Evolutionary conservation across 352 stramenopile species (phyloP).

Genomic region (Globisporangium rhizosaccharum): DNA sequence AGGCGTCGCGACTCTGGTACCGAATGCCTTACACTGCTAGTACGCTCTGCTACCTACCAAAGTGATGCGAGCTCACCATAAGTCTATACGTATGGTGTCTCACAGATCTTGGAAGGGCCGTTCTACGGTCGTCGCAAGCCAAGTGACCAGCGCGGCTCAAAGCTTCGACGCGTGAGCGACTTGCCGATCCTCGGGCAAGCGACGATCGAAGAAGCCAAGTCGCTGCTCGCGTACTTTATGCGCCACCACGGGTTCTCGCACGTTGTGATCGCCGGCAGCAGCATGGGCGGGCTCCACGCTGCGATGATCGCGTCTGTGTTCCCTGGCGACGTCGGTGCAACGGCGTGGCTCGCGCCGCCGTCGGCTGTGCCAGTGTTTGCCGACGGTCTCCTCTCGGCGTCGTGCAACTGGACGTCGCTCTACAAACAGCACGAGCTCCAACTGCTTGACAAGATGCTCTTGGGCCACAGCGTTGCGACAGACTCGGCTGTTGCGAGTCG

Average conservation of each 20-base stretch:
- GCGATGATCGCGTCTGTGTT: conserved; percentile 74
- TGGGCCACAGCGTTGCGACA: conserved; percentile 24
- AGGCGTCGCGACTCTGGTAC: conserved; percentile 60
- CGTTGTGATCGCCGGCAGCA: conserved; percentile 62
- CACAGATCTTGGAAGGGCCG: conserved; percentile 69
- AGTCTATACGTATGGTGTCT: background rate
- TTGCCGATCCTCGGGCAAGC: conserved; percentile 68
- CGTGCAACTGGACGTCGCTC: conserved; percentile 69
- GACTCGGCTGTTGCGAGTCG: conserved; percentile 2
- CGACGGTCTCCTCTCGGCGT: conserved; percentile 65
- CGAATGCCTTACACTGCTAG: background rate
- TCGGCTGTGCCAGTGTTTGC: conserved; percentile 70
- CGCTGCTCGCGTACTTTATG: conserved; percentile 59
- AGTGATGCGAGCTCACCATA: too few relatives aligned
- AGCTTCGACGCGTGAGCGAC: conserved; percentile 64
- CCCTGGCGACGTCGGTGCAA: conserved; percentile 55
- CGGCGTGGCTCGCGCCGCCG: conserved; percentile 65
- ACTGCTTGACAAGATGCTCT: conserved; percentile 66
- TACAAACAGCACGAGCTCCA: conserved; percentile 66
- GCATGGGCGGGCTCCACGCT: conserved; percentile 73
- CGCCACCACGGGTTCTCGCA: conserved; percentile 43
- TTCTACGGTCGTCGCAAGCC: conserved; percentile 75
- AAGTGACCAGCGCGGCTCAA: conserved; percentile 63
- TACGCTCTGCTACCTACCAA: background rate
- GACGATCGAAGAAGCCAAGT: conserved; percentile 83